phyloP scores from a whole-genome alignment of 148 eudicot genomes.

The Vaccinium darrowii region DNA sequence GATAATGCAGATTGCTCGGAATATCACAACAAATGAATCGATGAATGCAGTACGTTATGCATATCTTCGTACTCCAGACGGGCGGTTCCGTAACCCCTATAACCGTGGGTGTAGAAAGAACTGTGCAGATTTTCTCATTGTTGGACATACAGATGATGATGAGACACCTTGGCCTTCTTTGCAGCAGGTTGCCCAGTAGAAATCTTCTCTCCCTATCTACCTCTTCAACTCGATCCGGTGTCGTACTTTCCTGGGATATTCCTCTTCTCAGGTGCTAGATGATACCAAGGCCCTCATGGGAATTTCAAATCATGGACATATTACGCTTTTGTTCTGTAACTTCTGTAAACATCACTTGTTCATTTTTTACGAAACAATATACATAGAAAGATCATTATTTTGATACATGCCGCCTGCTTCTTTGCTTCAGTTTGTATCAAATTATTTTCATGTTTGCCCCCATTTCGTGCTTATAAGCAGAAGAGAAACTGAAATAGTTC shows the following conservation, averaged over 20 bases:
- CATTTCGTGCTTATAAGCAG: neutral
- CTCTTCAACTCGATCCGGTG: neutral
- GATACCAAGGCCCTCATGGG: neutral
- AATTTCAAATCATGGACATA: neutral
- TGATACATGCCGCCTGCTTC: neutral
- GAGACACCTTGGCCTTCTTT: slow-evolving; percentile 79
- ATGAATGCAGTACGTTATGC: slow-evolving; percentile 69
- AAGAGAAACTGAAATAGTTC: neutral
- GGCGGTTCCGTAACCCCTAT: slow-evolving; percentile 76
- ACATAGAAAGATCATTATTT: neutral
- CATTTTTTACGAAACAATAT: neutral
- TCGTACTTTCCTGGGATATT: neutral
- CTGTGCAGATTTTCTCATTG: slow-evolving; percentile 77
- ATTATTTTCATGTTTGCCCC: neutral
- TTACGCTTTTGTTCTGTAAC: neutral
- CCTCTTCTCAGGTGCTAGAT: neutral
- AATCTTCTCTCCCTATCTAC: neutral
- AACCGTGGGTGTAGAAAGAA: slow-evolving; percentile 84
- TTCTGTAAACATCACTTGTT: slow-evolving; percentile 7
- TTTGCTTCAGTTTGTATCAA: neutral
- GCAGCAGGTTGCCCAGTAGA: slow-evolving; percentile 42
- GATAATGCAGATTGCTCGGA: slow-evolving; percentile 69
- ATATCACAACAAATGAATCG: slow-evolving; percentile 82
- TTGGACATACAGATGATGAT: slow-evolving; percentile 70
- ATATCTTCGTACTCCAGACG: slow-evolving; percentile 78